Percentiles rank a stretch among this genome's conserved stretches.
These are phyloP conservation scores for Blattamonas nauphoetae DNA, from an alignment of 78 protist species.

Conservation along the genomic window DNA sequence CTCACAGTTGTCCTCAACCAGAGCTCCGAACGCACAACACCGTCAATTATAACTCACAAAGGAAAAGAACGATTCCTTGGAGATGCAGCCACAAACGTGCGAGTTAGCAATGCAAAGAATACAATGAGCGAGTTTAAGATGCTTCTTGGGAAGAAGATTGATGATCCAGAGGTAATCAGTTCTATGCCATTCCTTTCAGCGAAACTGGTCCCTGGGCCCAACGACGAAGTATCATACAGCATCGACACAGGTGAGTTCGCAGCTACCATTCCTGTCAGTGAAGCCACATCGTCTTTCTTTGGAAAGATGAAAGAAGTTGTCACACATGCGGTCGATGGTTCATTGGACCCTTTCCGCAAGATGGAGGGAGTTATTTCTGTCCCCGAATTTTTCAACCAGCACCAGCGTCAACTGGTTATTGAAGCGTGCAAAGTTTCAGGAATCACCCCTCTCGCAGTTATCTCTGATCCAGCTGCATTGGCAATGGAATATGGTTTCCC, in stretches of 20 bases:
- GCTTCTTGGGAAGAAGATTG: not conserved
- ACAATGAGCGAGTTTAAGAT: not conserved
- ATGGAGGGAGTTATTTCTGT: not conserved
- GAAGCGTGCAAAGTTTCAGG: not conserved
- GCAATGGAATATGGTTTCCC: conserved; percentile 3
- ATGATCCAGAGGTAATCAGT: not conserved
- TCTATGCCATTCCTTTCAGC: not conserved
- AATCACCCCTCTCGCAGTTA: not conserved
- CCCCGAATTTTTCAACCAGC: not conserved
- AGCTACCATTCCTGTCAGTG: not conserved
- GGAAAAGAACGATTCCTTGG: not conserved
- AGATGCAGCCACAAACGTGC: not conserved
- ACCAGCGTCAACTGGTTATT: not conserved
- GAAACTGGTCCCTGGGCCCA: not conserved
- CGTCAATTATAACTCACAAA: not conserved
- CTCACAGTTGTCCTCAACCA: not conserved
- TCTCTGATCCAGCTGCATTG: not conserved
- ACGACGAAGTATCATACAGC: not conserved
- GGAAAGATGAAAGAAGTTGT: not conserved
- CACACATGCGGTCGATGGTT: not conserved
- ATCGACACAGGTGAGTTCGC: not conserved
- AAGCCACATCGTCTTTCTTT: not conserved
- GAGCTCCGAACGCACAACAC: not conserved
- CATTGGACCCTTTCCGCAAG: not conserved
- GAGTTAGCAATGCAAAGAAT: not conserved